Conservation (phyloP, 495 filamentous ascomycete species). For the Evernia prunastri region DNA sequence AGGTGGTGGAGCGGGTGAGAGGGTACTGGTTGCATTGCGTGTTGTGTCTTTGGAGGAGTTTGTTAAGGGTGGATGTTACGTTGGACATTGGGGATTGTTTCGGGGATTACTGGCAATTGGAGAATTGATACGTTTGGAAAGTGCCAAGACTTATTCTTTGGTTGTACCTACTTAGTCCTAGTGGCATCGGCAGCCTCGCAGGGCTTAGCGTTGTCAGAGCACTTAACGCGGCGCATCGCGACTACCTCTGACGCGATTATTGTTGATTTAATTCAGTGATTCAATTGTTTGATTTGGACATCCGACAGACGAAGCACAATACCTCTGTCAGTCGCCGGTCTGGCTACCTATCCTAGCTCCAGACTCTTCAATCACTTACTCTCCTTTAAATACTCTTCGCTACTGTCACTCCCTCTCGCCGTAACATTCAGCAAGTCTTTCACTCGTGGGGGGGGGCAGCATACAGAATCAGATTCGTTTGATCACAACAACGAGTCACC, state of each 20-base stretch:
- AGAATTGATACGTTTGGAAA: too few relatives aligned
- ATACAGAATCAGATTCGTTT: background rate
- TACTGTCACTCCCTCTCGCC: background rate
- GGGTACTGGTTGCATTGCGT: constrained; percentile 38
- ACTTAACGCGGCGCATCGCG: background rate
- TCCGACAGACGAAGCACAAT: background rate
- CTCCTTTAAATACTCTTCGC: background rate
- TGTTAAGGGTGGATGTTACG: constrained; percentile 37
- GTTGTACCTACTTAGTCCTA: too few relatives aligned
- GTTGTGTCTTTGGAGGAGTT: constrained; percentile 50
- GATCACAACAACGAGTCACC: background rate
- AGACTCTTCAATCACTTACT: background rate
- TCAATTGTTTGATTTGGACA: background rate
- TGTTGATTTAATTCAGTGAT: background rate
- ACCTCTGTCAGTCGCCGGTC: background rate
- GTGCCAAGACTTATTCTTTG: too few relatives aligned
- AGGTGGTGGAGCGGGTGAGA: constrained; percentile 41
- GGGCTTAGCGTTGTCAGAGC: background rate
- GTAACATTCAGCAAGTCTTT: background rate
- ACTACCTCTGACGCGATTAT: background rate
- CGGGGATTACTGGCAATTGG: background rate
- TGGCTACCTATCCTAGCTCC: background rate
- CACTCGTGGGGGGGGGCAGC: background rate
- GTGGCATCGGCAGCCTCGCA: background rate
- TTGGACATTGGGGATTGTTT: constrained; percentile 20